Percentiles rank a stretch among this genome's conserved stretches.
These are phyloP conservation scores for Brassica rapa DNA, from an alignment of 345 rosid genomes.

Conservation along the genomic window DNA sequence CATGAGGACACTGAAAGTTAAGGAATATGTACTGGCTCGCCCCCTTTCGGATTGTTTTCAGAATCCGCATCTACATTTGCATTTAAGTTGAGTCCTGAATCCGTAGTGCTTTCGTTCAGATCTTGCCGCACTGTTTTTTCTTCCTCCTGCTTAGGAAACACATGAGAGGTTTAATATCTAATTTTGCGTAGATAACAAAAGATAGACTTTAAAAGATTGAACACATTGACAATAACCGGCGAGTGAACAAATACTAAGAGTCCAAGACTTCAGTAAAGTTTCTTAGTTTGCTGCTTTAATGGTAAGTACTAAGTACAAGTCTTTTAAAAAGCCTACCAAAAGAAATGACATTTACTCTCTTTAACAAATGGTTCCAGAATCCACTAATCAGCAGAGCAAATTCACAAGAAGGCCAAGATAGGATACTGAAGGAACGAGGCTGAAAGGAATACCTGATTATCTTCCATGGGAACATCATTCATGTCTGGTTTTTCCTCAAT, in stretches of 20 bases:
- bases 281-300: no score
- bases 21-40: constrained; percentile 22
- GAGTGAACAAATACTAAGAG: no score
- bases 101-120: constrained; percentile 82
- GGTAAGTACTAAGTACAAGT: background rate
- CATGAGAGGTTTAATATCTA: constrained; percentile 19
- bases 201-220: background rate
- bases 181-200: background rate
- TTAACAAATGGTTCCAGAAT: background rate
- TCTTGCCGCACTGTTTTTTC: constrained; percentile 70
- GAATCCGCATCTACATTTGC: constrained; percentile 50
- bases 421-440: background rate
- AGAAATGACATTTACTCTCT: background rate
- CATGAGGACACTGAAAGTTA: background rate
- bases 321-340: background rate
- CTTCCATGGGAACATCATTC: constrained; percentile 70
- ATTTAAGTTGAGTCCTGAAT: constrained; percentile 66
- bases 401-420: no score
- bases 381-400: background rate
- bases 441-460: constrained; percentile 55
- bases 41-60: constrained; percentile 24
- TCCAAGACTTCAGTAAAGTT: no score
- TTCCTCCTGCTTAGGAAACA: constrained; percentile 51
- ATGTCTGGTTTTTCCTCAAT: constrained; percentile 78
- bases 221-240: background rate